phyloP scores from a whole-genome alignment of 148 eudicot species.

The Vaccinium myrtillus region DNA sequence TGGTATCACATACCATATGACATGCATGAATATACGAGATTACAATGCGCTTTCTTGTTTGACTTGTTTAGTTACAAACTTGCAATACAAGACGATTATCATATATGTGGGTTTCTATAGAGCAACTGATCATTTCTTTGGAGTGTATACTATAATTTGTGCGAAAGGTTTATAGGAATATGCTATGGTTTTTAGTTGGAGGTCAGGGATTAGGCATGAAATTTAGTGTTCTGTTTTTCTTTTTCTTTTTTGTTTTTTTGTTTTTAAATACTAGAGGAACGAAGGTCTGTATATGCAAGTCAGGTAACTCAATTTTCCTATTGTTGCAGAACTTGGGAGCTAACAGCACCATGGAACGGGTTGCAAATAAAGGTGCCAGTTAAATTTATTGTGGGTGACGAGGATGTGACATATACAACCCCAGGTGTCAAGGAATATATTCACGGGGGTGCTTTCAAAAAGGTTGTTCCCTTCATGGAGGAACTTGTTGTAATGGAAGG shows the following conservation, averaged over 20 bases:
- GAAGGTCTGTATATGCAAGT: not conserved
- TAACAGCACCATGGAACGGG: slow-evolving; percentile 52
- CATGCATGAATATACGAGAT: not conserved
- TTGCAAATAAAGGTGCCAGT: slow-evolving; percentile 52
- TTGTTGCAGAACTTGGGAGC: slow-evolving; percentile 54
- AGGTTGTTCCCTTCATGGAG: slow-evolving; percentile 51
- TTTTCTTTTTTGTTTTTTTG: not conserved
- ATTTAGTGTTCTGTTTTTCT: not conserved
- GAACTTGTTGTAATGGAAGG: slow-evolving; percentile 59
- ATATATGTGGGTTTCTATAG: not conserved
- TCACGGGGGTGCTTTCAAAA: slow-evolving; percentile 45
- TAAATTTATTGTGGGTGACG: slow-evolving; percentile 56
- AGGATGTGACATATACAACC: slow-evolving; percentile 41
- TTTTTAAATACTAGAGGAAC: not conserved
- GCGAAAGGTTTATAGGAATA: not conserved
- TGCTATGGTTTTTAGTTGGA: not conserved
- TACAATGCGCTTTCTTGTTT: not conserved
- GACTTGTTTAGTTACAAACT: not conserved
- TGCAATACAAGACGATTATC: not conserved
- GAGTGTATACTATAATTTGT: not conserved
- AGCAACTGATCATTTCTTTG: not conserved
- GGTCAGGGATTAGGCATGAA: not conserved
- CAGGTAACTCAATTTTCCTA: not conserved
- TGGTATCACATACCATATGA: not conserved
- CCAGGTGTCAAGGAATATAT: slow-evolving; percentile 47